Evolutionary conservation across 306 rosid species (phyloP).

Genomic region (Leucaena leucocephala): DNA sequence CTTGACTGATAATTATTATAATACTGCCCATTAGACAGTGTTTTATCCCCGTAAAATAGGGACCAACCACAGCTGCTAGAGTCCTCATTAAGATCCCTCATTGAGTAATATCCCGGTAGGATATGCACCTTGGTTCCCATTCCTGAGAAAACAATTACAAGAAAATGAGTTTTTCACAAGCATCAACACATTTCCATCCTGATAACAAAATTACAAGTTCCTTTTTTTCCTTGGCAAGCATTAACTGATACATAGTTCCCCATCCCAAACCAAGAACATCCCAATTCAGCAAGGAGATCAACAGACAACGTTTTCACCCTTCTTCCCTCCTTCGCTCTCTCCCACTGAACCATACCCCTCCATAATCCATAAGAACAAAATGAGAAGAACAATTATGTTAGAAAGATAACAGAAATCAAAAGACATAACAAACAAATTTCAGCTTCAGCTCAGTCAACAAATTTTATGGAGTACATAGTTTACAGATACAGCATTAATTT

Average conservation of each 20-base stretch:
- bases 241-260: neutral
- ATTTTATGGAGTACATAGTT: neutral
- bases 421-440: neutral
- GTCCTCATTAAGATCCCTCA: slow-evolving; percentile 97
- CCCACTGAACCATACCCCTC: neutral
- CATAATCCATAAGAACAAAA: neutral
- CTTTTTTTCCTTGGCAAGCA: neutral
- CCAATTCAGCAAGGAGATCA: neutral
- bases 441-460: neutral
- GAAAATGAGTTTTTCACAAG: slow-evolving; percentile 24
- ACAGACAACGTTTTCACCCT: neutral
- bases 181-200: slow-evolving; percentile 79
- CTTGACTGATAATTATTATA: slow-evolving; percentile 59
- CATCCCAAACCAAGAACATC: neutral
- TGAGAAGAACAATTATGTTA: neutral
- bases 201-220: slow-evolving; percentile 29
- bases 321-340: neutral
- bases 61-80: slow-evolving; percentile 92
- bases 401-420: neutral
- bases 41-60: slow-evolving; percentile 66
- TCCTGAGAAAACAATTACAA: slow-evolving; percentile 53
- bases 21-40: slow-evolving; percentile 63
- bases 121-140: slow-evolving; percentile 98
- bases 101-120: slow-evolving; percentile 74
- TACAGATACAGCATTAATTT: neutral